Conservation (phyloP, 805 yeast genomes). For the Saccharomycopsis sp. region DNA sequence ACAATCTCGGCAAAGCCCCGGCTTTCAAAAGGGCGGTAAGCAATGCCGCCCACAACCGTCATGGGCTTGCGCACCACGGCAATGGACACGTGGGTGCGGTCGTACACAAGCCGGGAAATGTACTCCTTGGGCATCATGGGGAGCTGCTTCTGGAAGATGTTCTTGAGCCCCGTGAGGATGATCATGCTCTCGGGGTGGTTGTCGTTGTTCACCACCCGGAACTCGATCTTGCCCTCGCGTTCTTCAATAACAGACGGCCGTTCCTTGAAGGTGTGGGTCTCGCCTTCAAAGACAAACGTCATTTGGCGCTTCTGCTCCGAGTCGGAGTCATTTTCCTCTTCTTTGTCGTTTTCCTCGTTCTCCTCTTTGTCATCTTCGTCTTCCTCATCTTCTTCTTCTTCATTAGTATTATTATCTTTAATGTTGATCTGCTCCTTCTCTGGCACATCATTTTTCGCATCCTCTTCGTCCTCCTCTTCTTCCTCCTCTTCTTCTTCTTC, state of each 20-base stretch:
- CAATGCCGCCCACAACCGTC: slow-evolving; percentile 96
- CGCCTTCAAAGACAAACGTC: slow-evolving; percentile 54
- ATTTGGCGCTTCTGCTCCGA: slow-evolving; percentile 29
- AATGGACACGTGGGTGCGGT: slow-evolving; percentile 87
- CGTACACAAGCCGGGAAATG: slow-evolving; percentile 89
- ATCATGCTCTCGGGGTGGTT: slow-evolving; percentile 79
- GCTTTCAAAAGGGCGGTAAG: slow-evolving; percentile 87
- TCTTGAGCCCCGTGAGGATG: slow-evolving; percentile 89
- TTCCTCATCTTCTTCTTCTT: slow-evolving; percentile 22
- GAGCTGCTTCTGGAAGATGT: slow-evolving; percentile 91
- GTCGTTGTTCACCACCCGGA: slow-evolving; percentile 94
- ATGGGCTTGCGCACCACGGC: slow-evolving; percentile 92
- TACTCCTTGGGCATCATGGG: slow-evolving; percentile 99
- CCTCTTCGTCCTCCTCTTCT: slow-evolving; percentile 20
- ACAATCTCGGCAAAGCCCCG: slow-evolving; percentile 96
- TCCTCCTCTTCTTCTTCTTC: slow-evolving; percentile 22
- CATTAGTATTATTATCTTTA: slow-evolving; percentile 18
- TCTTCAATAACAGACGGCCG: slow-evolving; percentile 93
- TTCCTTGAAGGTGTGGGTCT: slow-evolving; percentile 74
- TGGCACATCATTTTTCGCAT: slow-evolving; percentile 5
- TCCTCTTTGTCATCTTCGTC: slow-evolving; percentile 24
- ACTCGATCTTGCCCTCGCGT: slow-evolving; percentile 85
- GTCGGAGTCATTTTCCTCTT: slow-evolving; percentile 22
- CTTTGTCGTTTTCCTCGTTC: slow-evolving; percentile 24
- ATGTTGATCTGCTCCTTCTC: slow-evolving; percentile 20